Evolutionary conservation across 2,329 filamentous ascomycete genomes (phyloP).

Genomic region (Diaporthe destruens): DNA sequence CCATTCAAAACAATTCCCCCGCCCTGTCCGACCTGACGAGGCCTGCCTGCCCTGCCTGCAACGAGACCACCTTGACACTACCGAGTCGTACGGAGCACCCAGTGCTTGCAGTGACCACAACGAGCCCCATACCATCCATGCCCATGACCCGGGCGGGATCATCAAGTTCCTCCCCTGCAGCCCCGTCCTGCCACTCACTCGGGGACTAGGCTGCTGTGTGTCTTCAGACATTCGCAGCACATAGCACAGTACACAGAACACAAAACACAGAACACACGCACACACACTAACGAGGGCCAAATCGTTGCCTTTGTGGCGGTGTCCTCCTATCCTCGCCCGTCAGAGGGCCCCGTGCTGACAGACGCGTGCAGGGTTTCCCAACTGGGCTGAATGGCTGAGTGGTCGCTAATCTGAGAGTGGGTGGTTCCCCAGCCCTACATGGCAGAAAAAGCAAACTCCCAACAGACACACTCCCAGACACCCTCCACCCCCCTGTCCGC

Average conservation of each 20-base stretch:
- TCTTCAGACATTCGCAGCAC: not conserved
- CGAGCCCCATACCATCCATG: no score
- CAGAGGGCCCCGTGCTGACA: conserved; percentile 18
- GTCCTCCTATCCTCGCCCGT: conserved; percentile 16
- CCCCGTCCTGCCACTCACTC: not conserved
- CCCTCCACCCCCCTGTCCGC: conserved; percentile 16
- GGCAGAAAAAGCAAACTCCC: conserved; percentile 33
- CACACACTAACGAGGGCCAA: not conserved
- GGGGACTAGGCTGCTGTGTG: not conserved
- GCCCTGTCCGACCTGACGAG: not conserved
- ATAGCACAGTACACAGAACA: no score
- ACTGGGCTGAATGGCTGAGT: no score
- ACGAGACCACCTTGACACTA: not conserved
- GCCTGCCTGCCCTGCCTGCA: not conserved
- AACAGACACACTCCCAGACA: conserved; percentile 25
- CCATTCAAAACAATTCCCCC: not conserved
- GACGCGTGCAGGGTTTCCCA: conserved; percentile 26
- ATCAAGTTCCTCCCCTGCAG: not conserved
- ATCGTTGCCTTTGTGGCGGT: conserved; percentile 20
- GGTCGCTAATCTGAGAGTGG: conserved; percentile 36
- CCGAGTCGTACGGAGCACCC: no score
- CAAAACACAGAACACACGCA: no score
- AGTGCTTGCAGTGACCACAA: no score
- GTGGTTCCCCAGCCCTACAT: conserved; percentile 35
- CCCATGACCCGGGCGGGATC: not conserved